Conservation (phyloP, 768 basidiomycete species). For the Leccinum broughii region DNA sequence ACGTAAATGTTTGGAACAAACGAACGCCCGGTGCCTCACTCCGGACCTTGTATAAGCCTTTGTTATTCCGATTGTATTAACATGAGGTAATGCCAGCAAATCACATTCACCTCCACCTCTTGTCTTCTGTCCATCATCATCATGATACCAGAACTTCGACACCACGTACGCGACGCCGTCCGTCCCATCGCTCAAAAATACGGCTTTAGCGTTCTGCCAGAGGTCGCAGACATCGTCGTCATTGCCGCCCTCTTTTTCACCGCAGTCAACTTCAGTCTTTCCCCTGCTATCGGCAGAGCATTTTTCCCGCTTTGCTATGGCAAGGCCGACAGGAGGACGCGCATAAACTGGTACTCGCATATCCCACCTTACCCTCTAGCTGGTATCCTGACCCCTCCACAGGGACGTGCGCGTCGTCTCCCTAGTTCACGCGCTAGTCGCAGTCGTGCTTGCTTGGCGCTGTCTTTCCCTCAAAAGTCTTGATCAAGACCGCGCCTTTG, state of each 20-base stretch:
- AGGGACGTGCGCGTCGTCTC: slow-evolving; percentile 76
- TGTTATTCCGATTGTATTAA: slow-evolving; percentile 8
- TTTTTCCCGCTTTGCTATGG: slow-evolving; percentile 54
- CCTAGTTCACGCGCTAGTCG: slow-evolving; percentile 66
- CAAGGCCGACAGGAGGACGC: slow-evolving; percentile 43
- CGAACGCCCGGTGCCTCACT: neutral
- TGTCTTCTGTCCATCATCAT: neutral
- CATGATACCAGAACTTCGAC: slow-evolving; percentile 33
- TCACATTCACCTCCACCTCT: neutral
- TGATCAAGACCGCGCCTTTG: slow-evolving; percentile 67
- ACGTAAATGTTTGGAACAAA: slow-evolving; percentile 32
- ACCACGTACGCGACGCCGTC: slow-evolving; percentile 29
- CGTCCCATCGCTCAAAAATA: slow-evolving; percentile 36
- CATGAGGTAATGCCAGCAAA: slow-evolving; percentile 21
- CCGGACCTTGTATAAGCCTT: slow-evolving; percentile 7
- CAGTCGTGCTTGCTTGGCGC: slow-evolving; percentile 62
- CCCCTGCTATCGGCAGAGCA: slow-evolving; percentile 50
- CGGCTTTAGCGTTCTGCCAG: slow-evolving; percentile 54
- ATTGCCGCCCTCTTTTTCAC: slow-evolving; percentile 59
- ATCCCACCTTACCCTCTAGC: neutral
- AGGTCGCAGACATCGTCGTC: slow-evolving; percentile 54
- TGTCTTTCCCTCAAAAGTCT: slow-evolving; percentile 50
- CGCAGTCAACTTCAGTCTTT: slow-evolving; percentile 54
- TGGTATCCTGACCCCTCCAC: slow-evolving; percentile 1
- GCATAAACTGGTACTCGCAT: slow-evolving; percentile 57